Percentiles rank a stretch among this genome's conserved stretches.
phyloP scores from a whole-genome alignment of 1,284 basidiomycete genomes.

The Cutaneotrichosporon cyanovorans region DNA sequence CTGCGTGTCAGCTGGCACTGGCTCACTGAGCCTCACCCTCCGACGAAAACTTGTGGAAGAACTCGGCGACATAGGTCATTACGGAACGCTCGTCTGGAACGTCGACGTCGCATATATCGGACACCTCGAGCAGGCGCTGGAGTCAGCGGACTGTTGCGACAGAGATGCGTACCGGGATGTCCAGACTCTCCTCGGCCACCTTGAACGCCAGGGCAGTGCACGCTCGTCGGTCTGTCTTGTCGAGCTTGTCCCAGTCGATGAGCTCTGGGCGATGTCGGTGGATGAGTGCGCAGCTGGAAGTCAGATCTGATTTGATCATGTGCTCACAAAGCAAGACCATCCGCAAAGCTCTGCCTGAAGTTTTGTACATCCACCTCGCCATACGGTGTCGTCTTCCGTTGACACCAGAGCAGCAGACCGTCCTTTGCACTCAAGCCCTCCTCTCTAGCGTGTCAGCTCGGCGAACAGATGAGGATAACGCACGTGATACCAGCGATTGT shows the following conservation, averaged over 20 bases:
- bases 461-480: slow-evolving; percentile 23
- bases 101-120: slow-evolving; percentile 82
- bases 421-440: slow-evolving; percentile 96
- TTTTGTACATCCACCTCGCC: slow-evolving; percentile 85
- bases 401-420: slow-evolving; percentile 93
- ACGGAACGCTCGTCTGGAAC: slow-evolving; percentile 85
- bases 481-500: slow-evolving; percentile 97
- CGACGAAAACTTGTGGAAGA: slow-evolving; percentile 94
- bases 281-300: slow-evolving; percentile 79
- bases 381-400: slow-evolving; percentile 88
- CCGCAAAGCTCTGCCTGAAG: slow-evolving; percentile 85
- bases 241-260: slow-evolving; percentile 70
- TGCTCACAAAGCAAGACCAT: slow-evolving; percentile 85
- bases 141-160: background rate
- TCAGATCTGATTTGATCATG: slow-evolving; percentile 8
- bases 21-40: slow-evolving; percentile 60
- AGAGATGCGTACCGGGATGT: slow-evolving; percentile 64
- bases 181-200: slow-evolving; percentile 74
- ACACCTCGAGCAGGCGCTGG: slow-evolving; percentile 89
- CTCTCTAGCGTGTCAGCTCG: slow-evolving; percentile 56
- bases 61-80: slow-evolving; percentile 68
- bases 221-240: slow-evolving; percentile 69
- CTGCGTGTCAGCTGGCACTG: slow-evolving; percentile 49
- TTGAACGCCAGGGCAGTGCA: slow-evolving; percentile 81
- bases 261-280: slow-evolving; percentile 95